Percentiles rank a stretch among this genome's conserved stretches.
Conservation (phyloP, 2,329 filamentous ascomycete genomes). For the Pseudofabraea citricarpa region DNA sequence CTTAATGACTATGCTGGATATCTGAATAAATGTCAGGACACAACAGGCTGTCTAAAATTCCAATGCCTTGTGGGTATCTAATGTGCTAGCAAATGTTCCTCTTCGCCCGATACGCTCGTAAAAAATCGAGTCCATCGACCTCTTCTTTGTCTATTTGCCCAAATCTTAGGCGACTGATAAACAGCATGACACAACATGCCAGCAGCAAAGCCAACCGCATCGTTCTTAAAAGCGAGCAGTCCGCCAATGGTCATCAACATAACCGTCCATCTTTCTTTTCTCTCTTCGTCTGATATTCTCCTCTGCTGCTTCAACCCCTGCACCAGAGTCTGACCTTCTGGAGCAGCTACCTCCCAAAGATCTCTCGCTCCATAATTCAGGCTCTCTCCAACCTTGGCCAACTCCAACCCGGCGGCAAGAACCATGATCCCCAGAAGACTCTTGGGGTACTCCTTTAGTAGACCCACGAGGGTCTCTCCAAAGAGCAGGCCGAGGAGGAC, state of each 20-base stretch:
- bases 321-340: slow-evolving; percentile 25
- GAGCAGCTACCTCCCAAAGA: slow-evolving; percentile 50
- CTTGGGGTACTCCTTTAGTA: slow-evolving; percentile 70
- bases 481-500: slow-evolving; percentile 70
- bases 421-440: slow-evolving; percentile 83
- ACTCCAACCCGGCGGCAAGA: slow-evolving; percentile 79
- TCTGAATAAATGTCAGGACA: too few species aligned
- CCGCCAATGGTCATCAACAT: slow-evolving; percentile 86
- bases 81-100: too few species aligned
- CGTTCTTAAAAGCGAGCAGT: slow-evolving; percentile 82
- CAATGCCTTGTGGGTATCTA: too few species aligned
- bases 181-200: slow-evolving; percentile 76
- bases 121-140: too few species aligned
- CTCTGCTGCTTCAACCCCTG: slow-evolving; percentile 37
- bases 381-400: slow-evolving; percentile 79
- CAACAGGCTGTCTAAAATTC: too few species aligned
- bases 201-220: slow-evolving; percentile 79
- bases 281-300: slow-evolving; percentile 60
- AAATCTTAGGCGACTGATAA: slow-evolving; percentile 36
- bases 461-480: slow-evolving; percentile 65
- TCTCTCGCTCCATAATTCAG: slow-evolving; percentile 68
- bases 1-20: too few species aligned
- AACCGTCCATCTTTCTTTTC: slow-evolving; percentile 74
- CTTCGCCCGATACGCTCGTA: too few species aligned
- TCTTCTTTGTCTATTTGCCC: too few species aligned